These are phyloP conservation scores for Peniophora sp. DNA, from an alignment of 1,284 basidiomycete genomes.

Conservation along the genomic window DNA sequence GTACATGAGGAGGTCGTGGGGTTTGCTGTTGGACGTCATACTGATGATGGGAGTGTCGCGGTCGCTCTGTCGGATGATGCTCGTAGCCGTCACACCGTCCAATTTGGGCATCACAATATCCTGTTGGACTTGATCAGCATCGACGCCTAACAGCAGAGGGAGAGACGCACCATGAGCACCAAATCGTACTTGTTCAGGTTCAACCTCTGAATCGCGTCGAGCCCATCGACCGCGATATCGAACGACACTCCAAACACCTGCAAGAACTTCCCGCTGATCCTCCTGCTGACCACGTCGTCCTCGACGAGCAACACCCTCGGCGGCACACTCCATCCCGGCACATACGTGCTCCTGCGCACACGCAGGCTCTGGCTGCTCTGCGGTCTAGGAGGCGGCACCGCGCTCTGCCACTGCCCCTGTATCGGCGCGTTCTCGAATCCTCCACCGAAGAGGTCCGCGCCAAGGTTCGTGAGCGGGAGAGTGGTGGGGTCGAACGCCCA, in stretches of 20 bases:
- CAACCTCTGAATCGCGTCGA: conserved; percentile 95
- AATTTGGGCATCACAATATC: conserved; percentile 94
- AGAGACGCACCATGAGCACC: conserved; percentile 77
- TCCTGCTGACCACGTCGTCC: conserved; percentile 88
- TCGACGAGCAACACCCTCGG: conserved; percentile 89
- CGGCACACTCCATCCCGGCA: conserved; percentile 84
- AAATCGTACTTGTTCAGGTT: conserved; percentile 92
- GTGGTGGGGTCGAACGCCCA: conserved; percentile 44
- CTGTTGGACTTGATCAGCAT: conserved; percentile 27
- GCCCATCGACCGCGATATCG: conserved; percentile 90
- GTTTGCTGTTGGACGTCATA: conserved; percentile 92
- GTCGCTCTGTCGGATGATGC: conserved; percentile 90
- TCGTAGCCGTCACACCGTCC: conserved; percentile 87
- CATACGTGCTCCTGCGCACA: conserved; percentile 69
- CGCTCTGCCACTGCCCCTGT: conserved; percentile 16
- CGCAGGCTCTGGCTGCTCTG: conserved; percentile 40
- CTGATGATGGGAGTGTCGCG: conserved; percentile 93
- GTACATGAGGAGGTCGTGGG: conserved; percentile 88
- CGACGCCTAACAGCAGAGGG: conserved; percentile 4
- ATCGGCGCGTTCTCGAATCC: conserved; percentile 14
- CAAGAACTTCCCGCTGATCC: conserved; percentile 86
- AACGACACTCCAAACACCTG: conserved; percentile 94
- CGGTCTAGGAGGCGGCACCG: too few relatives aligned
- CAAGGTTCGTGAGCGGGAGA: conserved; percentile 11
- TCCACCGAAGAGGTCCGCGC: background rate